Evolutionary conservation across 2,329 filamentous ascomycete genomes (phyloP).

Genomic region (Xylaria sp.): DNA sequence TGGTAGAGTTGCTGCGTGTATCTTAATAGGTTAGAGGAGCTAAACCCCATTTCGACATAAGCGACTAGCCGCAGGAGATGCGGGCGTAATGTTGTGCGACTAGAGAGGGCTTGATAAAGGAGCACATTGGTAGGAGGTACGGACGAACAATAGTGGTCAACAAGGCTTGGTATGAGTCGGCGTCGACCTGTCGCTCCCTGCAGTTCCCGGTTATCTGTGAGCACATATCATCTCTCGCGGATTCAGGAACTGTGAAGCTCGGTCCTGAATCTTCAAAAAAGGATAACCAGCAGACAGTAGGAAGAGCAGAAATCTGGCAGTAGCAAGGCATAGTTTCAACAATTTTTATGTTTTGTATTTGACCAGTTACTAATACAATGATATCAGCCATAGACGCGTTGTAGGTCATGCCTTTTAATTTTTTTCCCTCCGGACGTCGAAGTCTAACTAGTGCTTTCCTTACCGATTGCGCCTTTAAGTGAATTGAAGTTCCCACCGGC

Average conservation of each 20-base stretch:
- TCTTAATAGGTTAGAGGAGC: too few relatives aligned
- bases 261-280: too few relatives aligned
- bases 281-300: too few relatives aligned
- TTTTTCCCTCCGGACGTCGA: conserved; percentile 42
- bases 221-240: not conserved
- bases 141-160: not conserved
- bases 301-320: not conserved
- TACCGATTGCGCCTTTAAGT: conserved; percentile 42
- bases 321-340: not conserved
- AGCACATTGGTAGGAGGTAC: not conserved
- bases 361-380: conserved; percentile 45
- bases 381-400: conserved; percentile 28
- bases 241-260: not conserved
- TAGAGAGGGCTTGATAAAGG: too few relatives aligned
- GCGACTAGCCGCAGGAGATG: too few relatives aligned
- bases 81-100: not conserved
- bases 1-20: too few relatives aligned
- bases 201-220: not conserved
- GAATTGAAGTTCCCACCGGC: conserved; percentile 44
- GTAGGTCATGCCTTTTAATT: conserved; percentile 37
- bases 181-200: not conserved
- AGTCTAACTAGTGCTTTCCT: conserved; percentile 49
- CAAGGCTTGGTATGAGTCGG: not conserved
- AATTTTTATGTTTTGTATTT: conserved; percentile 30
- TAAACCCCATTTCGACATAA: too few relatives aligned